Evolutionary conservation across 306 rosid species (phyloP).

Genomic region (Glycine soja): DNA sequence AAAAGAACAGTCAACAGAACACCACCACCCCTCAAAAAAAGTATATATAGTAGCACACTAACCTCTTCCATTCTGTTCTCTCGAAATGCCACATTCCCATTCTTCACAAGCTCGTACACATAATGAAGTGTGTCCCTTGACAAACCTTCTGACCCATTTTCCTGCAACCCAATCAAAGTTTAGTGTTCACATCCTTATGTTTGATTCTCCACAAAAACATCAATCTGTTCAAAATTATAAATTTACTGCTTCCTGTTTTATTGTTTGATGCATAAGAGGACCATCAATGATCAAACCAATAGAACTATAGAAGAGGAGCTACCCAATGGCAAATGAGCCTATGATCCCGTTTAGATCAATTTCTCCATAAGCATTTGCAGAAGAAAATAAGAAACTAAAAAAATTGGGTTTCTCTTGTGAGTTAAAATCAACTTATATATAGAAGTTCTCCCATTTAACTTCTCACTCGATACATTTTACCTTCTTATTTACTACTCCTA

Average conservation of each 20-base stretch:
- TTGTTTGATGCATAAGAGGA: not conserved
- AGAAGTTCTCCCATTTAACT: not conserved
- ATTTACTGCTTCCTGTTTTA: slow-evolving; percentile 3
- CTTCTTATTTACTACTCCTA: not conserved
- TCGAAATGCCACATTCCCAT: slow-evolving; percentile 77
- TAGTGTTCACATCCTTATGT: slow-evolving; percentile 35
- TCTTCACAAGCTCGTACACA: slow-evolving; percentile 70
- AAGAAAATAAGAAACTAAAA: not conserved
- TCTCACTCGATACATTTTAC: too few relatives aligned
- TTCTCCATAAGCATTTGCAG: not conserved
- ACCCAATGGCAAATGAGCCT: not conserved
- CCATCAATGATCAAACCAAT: not conserved
- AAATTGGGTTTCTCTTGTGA: not conserved
- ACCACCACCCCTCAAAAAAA: not conserved
- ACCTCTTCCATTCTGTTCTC: slow-evolving; percentile 81
- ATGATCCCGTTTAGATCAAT: not conserved
- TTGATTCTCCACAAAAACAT: slow-evolving; percentile 16
- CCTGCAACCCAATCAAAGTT: slow-evolving; percentile 64
- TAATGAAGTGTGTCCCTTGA: slow-evolving; percentile 63
- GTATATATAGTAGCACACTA: slow-evolving; percentile 4
- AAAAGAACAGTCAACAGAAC: slow-evolving; percentile 31
- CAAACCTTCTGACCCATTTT: slow-evolving; percentile 58
- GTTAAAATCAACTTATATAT: not conserved
- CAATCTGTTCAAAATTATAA: slow-evolving; percentile 20
- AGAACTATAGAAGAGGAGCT: too few relatives aligned